These are phyloP conservation scores for Sisymbrium altissimum DNA, from an alignment of 345 rosid species.

Conservation along the genomic window DNA sequence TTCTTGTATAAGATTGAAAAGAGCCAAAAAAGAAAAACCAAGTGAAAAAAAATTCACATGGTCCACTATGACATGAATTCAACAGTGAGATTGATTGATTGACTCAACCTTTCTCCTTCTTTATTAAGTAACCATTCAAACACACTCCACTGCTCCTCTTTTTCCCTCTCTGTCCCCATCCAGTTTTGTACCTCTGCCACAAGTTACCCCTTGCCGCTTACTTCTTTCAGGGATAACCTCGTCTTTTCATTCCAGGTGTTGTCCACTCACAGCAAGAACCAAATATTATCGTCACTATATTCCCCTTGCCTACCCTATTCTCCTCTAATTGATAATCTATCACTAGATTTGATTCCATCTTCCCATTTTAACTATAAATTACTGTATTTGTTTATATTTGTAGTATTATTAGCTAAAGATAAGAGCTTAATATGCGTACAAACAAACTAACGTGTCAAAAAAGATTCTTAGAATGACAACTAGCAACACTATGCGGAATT, in stretches of 20 bases:
- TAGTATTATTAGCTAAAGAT: not conserved
- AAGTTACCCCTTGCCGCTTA: slow-evolving; percentile 27
- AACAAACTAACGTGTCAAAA: slow-evolving; percentile 8
- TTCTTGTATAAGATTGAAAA: not conserved
- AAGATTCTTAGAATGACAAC: not conserved
- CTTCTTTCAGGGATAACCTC: slow-evolving; percentile 29
- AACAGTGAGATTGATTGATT: slow-evolving; percentile 35
- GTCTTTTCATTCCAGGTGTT: slow-evolving; percentile 44
- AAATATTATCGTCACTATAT: slow-evolving; percentile 26
- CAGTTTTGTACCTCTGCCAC: slow-evolving; percentile 33
- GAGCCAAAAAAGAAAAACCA: not conserved
- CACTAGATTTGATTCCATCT: slow-evolving; percentile 11
- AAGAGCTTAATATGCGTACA: not conserved
- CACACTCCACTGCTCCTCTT: slow-evolving; percentile 28
- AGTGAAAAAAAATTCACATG: not conserved
- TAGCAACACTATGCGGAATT: not conserved
- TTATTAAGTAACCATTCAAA: slow-evolving; percentile 35
- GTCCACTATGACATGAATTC: slow-evolving; percentile 32
- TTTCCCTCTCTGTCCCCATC: slow-evolving; percentile 33
- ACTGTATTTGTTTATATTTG: slow-evolving; percentile 13
- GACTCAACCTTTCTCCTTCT: slow-evolving; percentile 33
- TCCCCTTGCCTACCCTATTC: slow-evolving; percentile 19
- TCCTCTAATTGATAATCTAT: slow-evolving; percentile 10
- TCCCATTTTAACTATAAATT: slow-evolving; percentile 10
- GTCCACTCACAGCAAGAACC: slow-evolving; percentile 45